Evolutionary conservation across 2,329 filamentous ascomycete genomes (phyloP), one percentile per base, ranked within the genome.

Genomic region (Penicillium polonicum): DNA sequence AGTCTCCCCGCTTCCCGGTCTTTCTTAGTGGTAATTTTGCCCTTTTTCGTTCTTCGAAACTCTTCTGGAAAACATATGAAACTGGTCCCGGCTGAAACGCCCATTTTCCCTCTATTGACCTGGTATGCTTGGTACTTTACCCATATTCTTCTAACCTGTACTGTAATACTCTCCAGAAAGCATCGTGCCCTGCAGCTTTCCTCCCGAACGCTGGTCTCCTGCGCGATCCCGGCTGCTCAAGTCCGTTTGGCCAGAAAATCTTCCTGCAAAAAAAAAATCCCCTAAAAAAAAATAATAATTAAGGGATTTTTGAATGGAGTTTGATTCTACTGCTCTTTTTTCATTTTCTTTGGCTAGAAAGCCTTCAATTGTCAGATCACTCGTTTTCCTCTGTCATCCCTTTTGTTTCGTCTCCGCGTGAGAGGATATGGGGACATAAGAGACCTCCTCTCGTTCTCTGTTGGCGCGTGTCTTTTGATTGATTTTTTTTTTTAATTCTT

Each of bases 121-220:
- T 33, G 41, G 56, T 50, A 60, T 60, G 57, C 39, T 53, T 42
- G 36, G 27, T 42, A 48, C 29, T 46, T 50, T 55, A 44, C 52
- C 53, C 53, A 46, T 59, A 53, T 63, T 44, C 51, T 62, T 54
- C 48, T 55, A 58, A 58, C 60, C 44, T 43, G 52, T 53, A 41
- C 52, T 58, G 46, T 55, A 44, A 55, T 53, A 59, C 61, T 58
- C 61, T 54, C 52, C 52, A 58, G 48, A 50, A 59, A 64, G 58
- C 52, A 62, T 62, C 65, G 68, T 66, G 27, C 65, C 67, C 70
- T 72, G 70, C 70, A 71, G 70, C 70, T 68, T 68, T 63, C 69
- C 68, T 60, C 54, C 57, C 62, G 62, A 60, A 60, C 58, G 46
- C 55, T 60, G 53, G 42, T 59, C 45, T 64, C 54, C 59, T 67